phyloP scores from a whole-genome alignment of 2,329 filamentous ascomycete genomes.

The Talaromyces verruculosus region DNA sequence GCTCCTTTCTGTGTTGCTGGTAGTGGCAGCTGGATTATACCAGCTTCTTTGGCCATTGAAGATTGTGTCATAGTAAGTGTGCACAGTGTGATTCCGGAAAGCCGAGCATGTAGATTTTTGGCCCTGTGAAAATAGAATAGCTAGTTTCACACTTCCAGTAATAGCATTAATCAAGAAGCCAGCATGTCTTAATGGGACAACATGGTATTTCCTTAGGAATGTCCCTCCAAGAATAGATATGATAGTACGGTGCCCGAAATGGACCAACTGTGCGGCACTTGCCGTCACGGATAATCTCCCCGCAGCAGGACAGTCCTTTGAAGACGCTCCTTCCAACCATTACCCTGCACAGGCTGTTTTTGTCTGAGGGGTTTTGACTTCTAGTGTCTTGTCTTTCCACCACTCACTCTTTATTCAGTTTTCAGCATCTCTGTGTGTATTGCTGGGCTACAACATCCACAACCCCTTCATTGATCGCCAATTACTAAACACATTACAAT shows the following conservation, averaged over 20 bases:
- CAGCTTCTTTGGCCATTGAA: constrained; percentile 44
- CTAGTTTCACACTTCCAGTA: neutral
- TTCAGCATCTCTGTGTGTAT: neutral
- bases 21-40: constrained; percentile 54
- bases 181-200: neutral
- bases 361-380: constrained; percentile 2
- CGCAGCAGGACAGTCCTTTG: neutral
- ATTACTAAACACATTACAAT: constrained; percentile 27
- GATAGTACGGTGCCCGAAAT: neutral
- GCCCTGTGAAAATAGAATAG: neutral
- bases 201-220: neutral
- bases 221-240: constrained; percentile 1
- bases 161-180: neutral
- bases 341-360: constrained; percentile 15
- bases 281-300: constrained; percentile 17
- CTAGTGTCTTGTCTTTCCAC: neutral
- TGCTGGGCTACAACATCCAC: neutral
- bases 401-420: neutral
- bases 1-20: constrained; percentile 45
- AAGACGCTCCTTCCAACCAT: neutral
- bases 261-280: neutral
- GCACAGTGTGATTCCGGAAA: neutral
- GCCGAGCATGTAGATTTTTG: neutral
- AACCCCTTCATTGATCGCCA: constrained; percentile 22
- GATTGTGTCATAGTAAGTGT: constrained; percentile 15